Conservation (phyloP, 805 yeast genomes). For the Metschnikowia picachoensis region DNA sequence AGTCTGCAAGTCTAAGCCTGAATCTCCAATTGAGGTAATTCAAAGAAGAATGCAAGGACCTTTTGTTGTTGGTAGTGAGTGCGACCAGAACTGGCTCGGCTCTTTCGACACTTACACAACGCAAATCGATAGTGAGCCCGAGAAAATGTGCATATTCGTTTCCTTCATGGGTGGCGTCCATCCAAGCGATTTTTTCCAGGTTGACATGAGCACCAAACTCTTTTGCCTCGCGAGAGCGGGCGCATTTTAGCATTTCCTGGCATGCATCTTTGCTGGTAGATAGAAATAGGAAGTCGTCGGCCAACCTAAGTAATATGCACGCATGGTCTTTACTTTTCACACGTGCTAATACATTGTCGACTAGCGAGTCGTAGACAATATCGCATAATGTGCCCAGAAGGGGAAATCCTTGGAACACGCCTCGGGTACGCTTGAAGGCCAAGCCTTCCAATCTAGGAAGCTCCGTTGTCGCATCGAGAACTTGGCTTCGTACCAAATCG, state of each 20-base stretch:
- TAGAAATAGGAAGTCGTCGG: constrained; percentile 82
- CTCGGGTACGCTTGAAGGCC: constrained; percentile 48
- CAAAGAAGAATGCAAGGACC: constrained; percentile 21
- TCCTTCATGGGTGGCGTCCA: constrained; percentile 9
- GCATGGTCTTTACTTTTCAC: constrained; percentile 13
- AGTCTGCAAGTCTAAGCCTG: constrained; percentile 19
- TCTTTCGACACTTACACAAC: constrained; percentile 19
- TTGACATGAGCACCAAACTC: constrained; percentile 36
- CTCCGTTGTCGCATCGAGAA: constrained; percentile 46
- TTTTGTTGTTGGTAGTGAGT: constrained; percentile 8
- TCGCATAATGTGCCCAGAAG: constrained; percentile 75
- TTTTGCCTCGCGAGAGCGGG: constrained; percentile 21
- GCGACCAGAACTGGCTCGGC: constrained; percentile 7
- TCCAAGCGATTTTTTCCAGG: constrained; percentile 24
- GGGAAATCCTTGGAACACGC: constrained; percentile 83
- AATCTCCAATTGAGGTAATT: constrained; percentile 23
- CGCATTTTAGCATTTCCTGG: constrained; percentile 16
- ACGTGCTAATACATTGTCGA: constrained; percentile 31
- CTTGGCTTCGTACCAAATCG: constrained; percentile 46
- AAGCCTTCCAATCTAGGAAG: constrained; percentile 33
- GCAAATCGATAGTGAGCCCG: constrained; percentile 27
- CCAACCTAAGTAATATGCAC: constrained; percentile 55
- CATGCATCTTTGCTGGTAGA: constrained; percentile 37
- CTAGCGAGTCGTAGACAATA: constrained; percentile 60
- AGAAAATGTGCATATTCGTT: constrained; percentile 20